phyloP scores from a whole-genome alignment of 257 asterid species.

The Lavandula angustifolia region DNA sequence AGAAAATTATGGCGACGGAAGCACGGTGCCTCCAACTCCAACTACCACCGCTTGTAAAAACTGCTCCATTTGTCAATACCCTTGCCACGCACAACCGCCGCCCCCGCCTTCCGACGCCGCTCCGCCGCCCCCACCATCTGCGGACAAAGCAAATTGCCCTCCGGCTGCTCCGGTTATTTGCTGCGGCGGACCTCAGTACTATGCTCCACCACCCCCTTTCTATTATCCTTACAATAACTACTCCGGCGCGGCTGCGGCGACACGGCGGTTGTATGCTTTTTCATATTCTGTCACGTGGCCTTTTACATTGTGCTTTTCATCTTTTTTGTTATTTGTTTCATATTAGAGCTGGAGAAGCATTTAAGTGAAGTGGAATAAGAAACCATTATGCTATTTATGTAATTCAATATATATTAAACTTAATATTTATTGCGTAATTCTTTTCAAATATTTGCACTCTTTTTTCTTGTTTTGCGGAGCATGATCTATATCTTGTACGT shows the following conservation, averaged over 20 bases:
- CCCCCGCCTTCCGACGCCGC: conserved; percentile 30
- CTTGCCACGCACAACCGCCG: conserved; percentile 36
- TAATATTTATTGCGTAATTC: too few species aligned
- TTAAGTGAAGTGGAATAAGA: too few species aligned
- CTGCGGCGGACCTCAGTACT: conserved; percentile 34
- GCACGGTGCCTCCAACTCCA: conserved; percentile 24
- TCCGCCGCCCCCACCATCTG: conserved; percentile 30
- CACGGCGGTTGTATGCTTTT: background rate
- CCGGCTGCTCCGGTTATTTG: conserved; percentile 44
- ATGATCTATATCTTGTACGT: too few species aligned
- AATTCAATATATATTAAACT: too few species aligned
- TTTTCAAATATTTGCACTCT: too few species aligned
- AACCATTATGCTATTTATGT: too few species aligned
- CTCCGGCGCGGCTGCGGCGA: conserved; percentile 29
- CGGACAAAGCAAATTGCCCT: conserved; percentile 34
- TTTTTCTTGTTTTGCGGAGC: too few species aligned
- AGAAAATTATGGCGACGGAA: conserved; percentile 35
- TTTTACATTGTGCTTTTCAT: background rate
- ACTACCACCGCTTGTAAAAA: conserved; percentile 25
- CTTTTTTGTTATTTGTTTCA: background rate
- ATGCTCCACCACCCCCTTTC: conserved; percentile 40
- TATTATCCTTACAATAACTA: conserved; percentile 38
- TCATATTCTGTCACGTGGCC: conserved; percentile 18
- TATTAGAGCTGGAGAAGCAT: background rate
- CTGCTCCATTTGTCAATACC: conserved; percentile 46